phyloP scores from a whole-genome alignment of 345 rosid genomes.

The Turnera subulata region DNA sequence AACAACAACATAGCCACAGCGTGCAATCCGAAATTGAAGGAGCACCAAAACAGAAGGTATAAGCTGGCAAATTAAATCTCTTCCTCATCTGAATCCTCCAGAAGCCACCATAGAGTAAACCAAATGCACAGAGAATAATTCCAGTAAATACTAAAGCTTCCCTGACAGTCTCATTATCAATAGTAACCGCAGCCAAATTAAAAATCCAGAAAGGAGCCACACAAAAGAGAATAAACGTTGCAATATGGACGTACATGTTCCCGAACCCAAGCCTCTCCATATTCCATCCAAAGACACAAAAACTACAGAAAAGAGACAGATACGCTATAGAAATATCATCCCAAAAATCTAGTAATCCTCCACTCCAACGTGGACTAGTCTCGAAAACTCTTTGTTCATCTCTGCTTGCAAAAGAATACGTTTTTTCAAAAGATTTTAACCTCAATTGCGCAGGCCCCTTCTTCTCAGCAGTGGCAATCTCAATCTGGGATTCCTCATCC shows the following conservation, averaged over 20 bases:
- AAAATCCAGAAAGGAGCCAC: constrained; percentile 92
- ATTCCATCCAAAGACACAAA: constrained; percentile 95
- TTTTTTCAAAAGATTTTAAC: constrained; percentile 39
- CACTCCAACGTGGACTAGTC: constrained; percentile 70
- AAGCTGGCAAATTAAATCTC: constrained; percentile 70
- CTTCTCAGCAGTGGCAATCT: constrained; percentile 23
- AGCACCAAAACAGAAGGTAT: constrained; percentile 62
- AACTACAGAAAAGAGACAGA: constrained; percentile 74
- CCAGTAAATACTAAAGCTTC: constrained; percentile 66
- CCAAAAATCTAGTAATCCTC: constrained; percentile 84
- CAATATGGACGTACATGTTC: constrained; percentile 92
- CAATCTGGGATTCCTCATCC: constrained; percentile 68
- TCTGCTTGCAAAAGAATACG: constrained; percentile 61
- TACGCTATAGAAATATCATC: constrained; percentile 82
- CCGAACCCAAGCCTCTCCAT: constrained; percentile 97
- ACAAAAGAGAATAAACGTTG: constrained; percentile 81
- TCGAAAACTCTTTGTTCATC: constrained; percentile 39
- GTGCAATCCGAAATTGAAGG: constrained; percentile 57
- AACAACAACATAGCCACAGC: constrained; percentile 81
- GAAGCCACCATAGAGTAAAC: constrained; percentile 89
- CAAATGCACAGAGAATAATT: constrained; percentile 68
- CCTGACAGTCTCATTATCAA: constrained; percentile 53
- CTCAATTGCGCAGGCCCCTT: constrained; percentile 25
- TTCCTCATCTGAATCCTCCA: constrained; percentile 97
- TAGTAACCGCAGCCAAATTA: constrained; percentile 79